Evolutionary conservation across 768 basidiomycete genomes (phyloP).

Genomic region (Lentinus tigrinus): DNA sequence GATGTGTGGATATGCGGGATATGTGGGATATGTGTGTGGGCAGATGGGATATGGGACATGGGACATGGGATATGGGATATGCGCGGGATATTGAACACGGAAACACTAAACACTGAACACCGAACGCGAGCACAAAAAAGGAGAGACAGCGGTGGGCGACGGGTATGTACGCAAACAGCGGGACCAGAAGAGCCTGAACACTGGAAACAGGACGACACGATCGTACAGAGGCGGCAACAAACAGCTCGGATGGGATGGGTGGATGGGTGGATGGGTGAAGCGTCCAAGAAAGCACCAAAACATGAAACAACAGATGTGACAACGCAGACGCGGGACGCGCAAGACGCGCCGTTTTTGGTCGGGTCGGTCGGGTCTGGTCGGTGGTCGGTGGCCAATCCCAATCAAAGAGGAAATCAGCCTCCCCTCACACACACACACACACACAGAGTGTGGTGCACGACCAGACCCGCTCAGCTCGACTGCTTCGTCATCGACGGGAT

Average conservation of each 20-base stretch:
- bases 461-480: slow-evolving; percentile 12
- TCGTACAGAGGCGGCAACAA: neutral
- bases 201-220: neutral
- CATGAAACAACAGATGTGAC: neutral
- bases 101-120: too few species aligned
- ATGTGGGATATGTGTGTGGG: too few species aligned
- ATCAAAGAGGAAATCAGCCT: too few species aligned
- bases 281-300: neutral
- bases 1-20: neutral
- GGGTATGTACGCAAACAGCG: too few species aligned
- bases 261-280: neutral
- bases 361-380: neutral
- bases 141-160: too few species aligned
- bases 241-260: neutral
- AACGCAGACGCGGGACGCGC: neutral
- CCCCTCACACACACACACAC: too few species aligned
- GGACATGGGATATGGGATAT: too few species aligned
- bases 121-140: too few species aligned
- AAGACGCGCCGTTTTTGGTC: neutral
- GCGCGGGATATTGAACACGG: too few species aligned
- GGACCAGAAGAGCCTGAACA: too few species aligned
- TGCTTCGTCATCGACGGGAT: slow-evolving; percentile 25
- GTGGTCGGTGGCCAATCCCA: neutral
- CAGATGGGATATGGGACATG: too few species aligned
- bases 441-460: neutral